Percentiles rank a stretch among this genome's conserved stretches.
Conservation (phyloP, 345 rosid genomes). For the Salix purpurea region DNA sequence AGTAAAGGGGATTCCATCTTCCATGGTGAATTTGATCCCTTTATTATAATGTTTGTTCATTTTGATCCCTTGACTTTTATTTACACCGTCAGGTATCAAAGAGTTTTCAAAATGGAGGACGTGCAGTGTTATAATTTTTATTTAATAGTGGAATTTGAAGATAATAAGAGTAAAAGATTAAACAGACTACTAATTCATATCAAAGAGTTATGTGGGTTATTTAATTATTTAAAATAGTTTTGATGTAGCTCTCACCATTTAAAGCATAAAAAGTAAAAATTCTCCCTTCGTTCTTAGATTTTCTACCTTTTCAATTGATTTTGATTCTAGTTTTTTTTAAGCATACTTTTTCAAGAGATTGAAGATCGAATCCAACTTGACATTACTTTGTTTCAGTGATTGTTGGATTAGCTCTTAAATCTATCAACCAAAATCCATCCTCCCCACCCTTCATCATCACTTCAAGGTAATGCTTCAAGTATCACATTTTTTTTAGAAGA, state of each 20-base stretch:
- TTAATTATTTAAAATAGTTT: constrained; percentile 16
- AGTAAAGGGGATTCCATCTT: neutral
- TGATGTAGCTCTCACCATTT: neutral
- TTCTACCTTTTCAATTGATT: neutral
- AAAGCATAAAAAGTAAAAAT: constrained; percentile 2
- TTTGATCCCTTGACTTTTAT: neutral
- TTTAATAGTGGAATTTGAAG: too few species aligned
- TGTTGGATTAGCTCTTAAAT: neutral
- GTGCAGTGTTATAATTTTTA: too few species aligned
- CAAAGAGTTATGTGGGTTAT: neutral
- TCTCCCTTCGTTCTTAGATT: constrained; percentile 3
- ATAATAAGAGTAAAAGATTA: neutral
- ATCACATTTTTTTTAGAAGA: neutral
- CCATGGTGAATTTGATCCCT: neutral
- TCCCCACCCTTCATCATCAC: too few species aligned
- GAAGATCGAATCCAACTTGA: neutral
- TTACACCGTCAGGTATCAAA: neutral
- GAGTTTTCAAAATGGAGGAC: too few species aligned
- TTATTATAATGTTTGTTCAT: neutral
- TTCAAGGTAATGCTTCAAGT: neutral
- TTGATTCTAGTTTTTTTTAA: neutral
- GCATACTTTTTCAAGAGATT: neutral
- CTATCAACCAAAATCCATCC: too few species aligned
- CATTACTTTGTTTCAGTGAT: too few species aligned
- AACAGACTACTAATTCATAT: neutral